Percentiles rank a stretch among this genome's conserved stretches.
Conservation (phyloP, 768 basidiomycete genomes). For the Boletus reticulatus region DNA sequence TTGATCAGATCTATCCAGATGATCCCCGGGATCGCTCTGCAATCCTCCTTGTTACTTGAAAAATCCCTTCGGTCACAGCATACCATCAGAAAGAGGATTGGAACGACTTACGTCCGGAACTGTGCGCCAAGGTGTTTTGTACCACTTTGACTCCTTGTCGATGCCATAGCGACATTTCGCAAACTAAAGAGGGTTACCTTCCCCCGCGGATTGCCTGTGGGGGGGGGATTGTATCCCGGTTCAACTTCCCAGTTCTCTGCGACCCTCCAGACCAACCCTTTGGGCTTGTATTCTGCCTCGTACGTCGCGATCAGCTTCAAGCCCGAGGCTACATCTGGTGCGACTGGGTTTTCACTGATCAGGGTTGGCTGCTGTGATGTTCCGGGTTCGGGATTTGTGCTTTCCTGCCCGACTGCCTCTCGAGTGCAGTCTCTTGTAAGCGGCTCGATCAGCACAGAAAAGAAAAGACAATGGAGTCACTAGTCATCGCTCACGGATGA, state of each 20-base stretch:
- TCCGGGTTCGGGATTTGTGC: slow-evolving; percentile 95
- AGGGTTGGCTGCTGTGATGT: slow-evolving; percentile 89
- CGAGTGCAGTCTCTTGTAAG: slow-evolving; percentile 80
- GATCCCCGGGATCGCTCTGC: too few species aligned
- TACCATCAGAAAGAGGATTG: background rate
- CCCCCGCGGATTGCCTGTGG: slow-evolving; percentile 49
- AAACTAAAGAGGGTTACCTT: slow-evolving; percentile 65
- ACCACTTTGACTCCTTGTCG: slow-evolving; percentile 67
- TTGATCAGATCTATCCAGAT: too few species aligned
- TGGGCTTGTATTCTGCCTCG: slow-evolving; percentile 58
- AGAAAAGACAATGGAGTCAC: background rate
- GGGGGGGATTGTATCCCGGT: slow-evolving; percentile 52
- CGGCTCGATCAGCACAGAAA: background rate
- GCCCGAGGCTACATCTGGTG: slow-evolving; percentile 63
- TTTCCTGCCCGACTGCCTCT: slow-evolving; percentile 91
- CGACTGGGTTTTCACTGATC: slow-evolving; percentile 85
- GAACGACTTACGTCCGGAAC: slow-evolving; percentile 64
- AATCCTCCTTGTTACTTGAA: slow-evolving; percentile 77
- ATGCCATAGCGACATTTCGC: slow-evolving; percentile 52
- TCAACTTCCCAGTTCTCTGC: slow-evolving; percentile 79
- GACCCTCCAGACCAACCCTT: slow-evolving; percentile 74
- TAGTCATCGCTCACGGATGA: too few species aligned
- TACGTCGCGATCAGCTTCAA: slow-evolving; percentile 65
- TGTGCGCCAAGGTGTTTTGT: slow-evolving; percentile 82
- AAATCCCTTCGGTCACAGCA: background rate